Conservation (phyloP, 345 rosid genomes). For the Rhizophora mangle region DNA sequence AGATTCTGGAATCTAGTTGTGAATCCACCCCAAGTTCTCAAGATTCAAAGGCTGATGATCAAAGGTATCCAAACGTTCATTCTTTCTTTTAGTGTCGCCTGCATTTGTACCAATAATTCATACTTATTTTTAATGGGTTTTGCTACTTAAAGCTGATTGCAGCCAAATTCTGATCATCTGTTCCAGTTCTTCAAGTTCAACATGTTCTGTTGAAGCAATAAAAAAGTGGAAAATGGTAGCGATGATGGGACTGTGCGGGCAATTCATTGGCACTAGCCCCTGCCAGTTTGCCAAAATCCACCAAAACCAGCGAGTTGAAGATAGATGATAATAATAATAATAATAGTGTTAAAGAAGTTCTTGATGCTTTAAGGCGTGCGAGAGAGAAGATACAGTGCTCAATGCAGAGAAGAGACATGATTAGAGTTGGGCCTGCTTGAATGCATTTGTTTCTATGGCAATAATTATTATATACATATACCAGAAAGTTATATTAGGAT, state of each 20-base stretch:
- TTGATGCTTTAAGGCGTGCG: constrained; percentile 43
- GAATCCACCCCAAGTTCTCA: constrained; percentile 15
- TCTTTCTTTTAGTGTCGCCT: background rate
- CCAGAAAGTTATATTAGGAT: background rate
- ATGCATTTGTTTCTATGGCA: constrained; percentile 12
- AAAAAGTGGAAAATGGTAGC: constrained; percentile 9
- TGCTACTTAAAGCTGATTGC: background rate
- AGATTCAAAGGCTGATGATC: constrained; percentile 21
- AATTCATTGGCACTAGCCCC: constrained; percentile 46
- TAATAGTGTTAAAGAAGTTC: constrained; percentile 42
- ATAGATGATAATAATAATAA: constrained; percentile 7
- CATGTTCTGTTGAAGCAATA: background rate
- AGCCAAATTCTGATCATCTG: background rate
- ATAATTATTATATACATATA: background rate
- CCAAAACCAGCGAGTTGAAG: constrained; percentile 23
- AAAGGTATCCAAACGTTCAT: constrained; percentile 21
- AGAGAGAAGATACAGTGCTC: constrained; percentile 37
- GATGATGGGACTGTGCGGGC: constrained; percentile 25
- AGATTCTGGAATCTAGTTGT: constrained; percentile 10
- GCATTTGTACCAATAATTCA: background rate
- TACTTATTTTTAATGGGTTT: background rate
- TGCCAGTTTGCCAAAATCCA: constrained; percentile 15
- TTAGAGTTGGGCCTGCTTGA: constrained; percentile 36
- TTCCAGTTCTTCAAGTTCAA: constrained; percentile 26
- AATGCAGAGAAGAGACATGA: constrained; percentile 38